These are phyloP conservation scores for Fusarium sp. DNA, from an alignment of 2,329 filamentous ascomycete species.

Conservation along the genomic window DNA sequence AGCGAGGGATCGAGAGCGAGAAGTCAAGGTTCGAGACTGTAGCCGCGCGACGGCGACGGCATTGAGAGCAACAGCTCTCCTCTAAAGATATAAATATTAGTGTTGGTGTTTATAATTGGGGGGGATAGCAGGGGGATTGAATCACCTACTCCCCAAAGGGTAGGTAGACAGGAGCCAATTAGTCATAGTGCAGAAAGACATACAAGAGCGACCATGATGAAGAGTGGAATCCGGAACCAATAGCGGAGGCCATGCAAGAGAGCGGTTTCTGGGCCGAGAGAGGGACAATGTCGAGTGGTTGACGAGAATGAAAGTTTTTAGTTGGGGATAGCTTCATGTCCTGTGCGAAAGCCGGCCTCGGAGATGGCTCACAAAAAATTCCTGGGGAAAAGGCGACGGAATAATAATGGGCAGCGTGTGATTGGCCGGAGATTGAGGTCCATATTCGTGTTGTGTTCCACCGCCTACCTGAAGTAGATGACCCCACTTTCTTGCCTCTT, in stretches of 20 bases:
- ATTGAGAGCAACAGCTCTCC: conserved; percentile 33
- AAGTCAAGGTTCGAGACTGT: conserved; percentile 9
- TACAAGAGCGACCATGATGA: conserved; percentile 26
- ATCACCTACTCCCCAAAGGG: not conserved
- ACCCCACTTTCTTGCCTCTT: not conserved
- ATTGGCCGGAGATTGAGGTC: conserved; percentile 18
- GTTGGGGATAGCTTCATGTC: conserved; percentile 30
- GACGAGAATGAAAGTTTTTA: conserved; percentile 13
- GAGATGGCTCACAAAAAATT: conserved; percentile 31
- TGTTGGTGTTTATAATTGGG: not conserved
- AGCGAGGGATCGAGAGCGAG: conserved; percentile 25
- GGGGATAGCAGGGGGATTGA: not conserved
- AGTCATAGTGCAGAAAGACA: not conserved
- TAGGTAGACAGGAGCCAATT: not conserved
- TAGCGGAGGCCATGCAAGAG: not conserved
- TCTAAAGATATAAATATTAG: conserved; percentile 4
- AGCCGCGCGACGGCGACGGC: conserved; percentile 12
- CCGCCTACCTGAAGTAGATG: conserved; percentile 21
- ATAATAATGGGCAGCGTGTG: conserved; percentile 6
- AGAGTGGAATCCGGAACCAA: not conserved
- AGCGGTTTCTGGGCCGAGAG: not conserved
- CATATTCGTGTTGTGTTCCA: conserved; percentile 12
- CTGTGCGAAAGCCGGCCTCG: conserved; percentile 25
- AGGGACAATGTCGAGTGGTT: not conserved
- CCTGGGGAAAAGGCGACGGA: conserved; percentile 15